These are phyloP conservation scores for Wallacemonas collosoma DNA, from an alignment of 208 protist genomes.

Conservation along the genomic window DNA sequence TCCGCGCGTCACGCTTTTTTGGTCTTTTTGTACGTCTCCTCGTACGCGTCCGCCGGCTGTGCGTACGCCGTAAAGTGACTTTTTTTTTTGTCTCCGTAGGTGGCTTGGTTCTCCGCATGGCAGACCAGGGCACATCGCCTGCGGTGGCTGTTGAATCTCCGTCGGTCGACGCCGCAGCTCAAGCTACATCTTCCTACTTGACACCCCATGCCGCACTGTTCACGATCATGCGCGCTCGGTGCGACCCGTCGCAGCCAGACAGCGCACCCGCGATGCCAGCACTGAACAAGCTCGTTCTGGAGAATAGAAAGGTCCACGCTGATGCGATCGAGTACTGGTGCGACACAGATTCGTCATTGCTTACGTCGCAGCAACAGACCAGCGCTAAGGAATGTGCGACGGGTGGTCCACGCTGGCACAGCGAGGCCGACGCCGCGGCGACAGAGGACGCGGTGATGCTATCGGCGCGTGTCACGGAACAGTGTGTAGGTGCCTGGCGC, in stretches of 20 bases:
- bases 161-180: no score
- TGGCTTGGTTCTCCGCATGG: no score
- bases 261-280: background rate
- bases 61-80: no score
- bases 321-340: constrained; percentile 13
- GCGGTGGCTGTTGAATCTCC: no score
- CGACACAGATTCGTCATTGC: background rate
- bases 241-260: background rate
- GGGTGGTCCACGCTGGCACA: background rate
- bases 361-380: background rate
- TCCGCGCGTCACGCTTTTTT: no score
- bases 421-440: constrained; percentile 8
- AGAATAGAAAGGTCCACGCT: constrained; percentile 5
- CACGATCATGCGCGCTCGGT: background rate
- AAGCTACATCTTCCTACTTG: background rate
- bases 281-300: background rate
- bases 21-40: no score
- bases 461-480: background rate
- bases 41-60: no score
- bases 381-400: background rate
- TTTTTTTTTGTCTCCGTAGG: no score
- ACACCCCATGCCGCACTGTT: background rate
- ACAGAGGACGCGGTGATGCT: constrained; percentile 1
- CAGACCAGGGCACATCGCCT: no score
- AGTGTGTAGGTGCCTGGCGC: background rate